Evolutionary conservation across 768 basidiomycete species (phyloP).

Genomic region (Hypsizygus marmoreus): DNA sequence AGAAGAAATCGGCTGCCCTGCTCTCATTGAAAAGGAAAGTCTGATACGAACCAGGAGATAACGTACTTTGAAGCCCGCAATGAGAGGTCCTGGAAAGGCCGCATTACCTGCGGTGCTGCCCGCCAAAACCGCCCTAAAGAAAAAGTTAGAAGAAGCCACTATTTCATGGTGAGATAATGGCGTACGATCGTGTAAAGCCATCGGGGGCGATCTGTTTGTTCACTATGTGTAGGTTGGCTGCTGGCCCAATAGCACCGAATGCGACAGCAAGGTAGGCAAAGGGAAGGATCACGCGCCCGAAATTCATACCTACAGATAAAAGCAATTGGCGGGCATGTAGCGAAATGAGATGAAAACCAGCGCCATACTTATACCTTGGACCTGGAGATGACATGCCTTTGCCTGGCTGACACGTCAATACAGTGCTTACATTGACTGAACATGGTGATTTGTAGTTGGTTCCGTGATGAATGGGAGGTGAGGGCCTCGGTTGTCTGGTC

Average conservation of each 20-base stretch:
- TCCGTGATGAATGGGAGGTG: too few species aligned
- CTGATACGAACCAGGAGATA: neutral
- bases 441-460: too few species aligned
- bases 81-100: constrained; percentile 30
- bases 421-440: too few species aligned
- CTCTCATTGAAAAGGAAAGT: neutral
- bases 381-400: too few species aligned
- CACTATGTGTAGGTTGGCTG: constrained; percentile 29
- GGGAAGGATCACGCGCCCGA: neutral
- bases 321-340: too few species aligned
- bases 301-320: too few species aligned
- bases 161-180: neutral
- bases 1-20: constrained; percentile 39
- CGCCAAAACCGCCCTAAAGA: constrained; percentile 25
- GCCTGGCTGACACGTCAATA: too few species aligned
- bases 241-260: constrained; percentile 10
- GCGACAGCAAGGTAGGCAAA: neutral
- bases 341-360: too few species aligned
- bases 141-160: neutral
- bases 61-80: constrained; percentile 24
- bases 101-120: too few species aligned
- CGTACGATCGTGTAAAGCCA: constrained; percentile 38
- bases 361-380: too few species aligned
- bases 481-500: too few species aligned
- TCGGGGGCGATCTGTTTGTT: constrained; percentile 43